These are phyloP conservation scores for Butyriboletus appendiculatus DNA, from an alignment of 1,284 basidiomycete species.

Conservation along the genomic window DNA sequence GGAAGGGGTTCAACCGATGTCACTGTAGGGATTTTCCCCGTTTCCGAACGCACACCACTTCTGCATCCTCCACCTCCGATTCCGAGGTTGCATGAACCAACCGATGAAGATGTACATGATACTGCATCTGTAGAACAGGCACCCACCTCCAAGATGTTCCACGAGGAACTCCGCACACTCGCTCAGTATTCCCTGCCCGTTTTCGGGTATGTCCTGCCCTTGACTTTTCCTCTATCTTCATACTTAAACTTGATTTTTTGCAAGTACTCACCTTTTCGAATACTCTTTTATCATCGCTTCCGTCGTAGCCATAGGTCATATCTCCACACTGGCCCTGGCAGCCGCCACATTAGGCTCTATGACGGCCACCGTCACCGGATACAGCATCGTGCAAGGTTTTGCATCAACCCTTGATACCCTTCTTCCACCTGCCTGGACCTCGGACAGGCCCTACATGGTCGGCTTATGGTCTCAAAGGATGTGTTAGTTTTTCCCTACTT, in stretches of 20 bases:
- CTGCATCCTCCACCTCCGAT: slow-evolving; percentile 29
- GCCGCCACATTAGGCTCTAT: slow-evolving; percentile 84
- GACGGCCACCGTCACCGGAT: slow-evolving; percentile 77
- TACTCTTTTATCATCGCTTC: slow-evolving; percentile 74
- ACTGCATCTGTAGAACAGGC: slow-evolving; percentile 38
- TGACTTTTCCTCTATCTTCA: background rate
- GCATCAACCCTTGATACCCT: slow-evolving; percentile 87
- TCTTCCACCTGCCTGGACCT: slow-evolving; percentile 91
- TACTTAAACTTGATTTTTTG: background rate
- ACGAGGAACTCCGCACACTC: slow-evolving; percentile 63
- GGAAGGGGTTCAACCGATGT: background rate
- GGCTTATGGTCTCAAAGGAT: slow-evolving; percentile 92
- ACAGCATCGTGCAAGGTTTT: slow-evolving; percentile 81
- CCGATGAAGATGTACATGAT: slow-evolving; percentile 3
- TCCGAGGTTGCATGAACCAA: slow-evolving; percentile 13
- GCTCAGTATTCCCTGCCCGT: slow-evolving; percentile 67
- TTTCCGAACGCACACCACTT: slow-evolving; percentile 36
- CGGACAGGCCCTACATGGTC: slow-evolving; percentile 79
- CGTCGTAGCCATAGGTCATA: slow-evolving; percentile 83
- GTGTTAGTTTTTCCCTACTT: slow-evolving; percentile 44
- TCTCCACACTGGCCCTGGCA: slow-evolving; percentile 81
- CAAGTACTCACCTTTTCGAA: slow-evolving; percentile 73
- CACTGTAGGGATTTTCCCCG: background rate
- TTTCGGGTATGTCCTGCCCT: slow-evolving; percentile 51
- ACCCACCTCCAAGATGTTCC: slow-evolving; percentile 46